These are phyloP conservation scores for Phialocephala subalpina DNA, from an alignment of 2,329 filamentous ascomycete genomes.

Conservation along the genomic window DNA sequence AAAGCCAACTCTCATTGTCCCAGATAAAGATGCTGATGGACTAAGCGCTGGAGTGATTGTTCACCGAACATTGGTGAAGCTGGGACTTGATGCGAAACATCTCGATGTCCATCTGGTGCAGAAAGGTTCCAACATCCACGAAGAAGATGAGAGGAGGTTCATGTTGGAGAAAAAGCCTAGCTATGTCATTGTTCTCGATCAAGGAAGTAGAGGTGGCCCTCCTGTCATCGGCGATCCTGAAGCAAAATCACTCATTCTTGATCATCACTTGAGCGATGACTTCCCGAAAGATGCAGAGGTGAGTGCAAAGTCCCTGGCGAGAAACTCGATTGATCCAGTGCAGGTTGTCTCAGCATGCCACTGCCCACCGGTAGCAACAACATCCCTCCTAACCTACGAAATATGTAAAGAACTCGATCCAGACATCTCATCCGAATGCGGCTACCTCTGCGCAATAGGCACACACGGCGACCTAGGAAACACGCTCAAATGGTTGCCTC, in stretches of 20 bases:
- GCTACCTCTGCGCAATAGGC: constrained; percentile 70
- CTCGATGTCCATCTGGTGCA: constrained; percentile 66
- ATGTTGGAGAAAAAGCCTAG: constrained; percentile 59
- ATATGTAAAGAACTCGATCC: constrained; percentile 66
- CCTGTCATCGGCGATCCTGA: constrained; percentile 59
- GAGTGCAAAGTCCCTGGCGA: not conserved
- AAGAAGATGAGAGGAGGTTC: constrained; percentile 56
- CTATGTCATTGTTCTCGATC: constrained; percentile 71
- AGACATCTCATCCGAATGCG: constrained; percentile 56
- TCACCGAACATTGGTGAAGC: constrained; percentile 62
- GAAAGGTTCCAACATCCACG: constrained; percentile 67
- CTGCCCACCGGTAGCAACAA: constrained; percentile 71
- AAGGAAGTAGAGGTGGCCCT: constrained; percentile 64
- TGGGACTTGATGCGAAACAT: constrained; percentile 60
- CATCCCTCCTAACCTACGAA: constrained; percentile 68
- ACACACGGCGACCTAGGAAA: constrained; percentile 74
- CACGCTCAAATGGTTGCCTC: constrained; percentile 68
- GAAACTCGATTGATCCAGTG: constrained; percentile 37
- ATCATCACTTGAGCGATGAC: constrained; percentile 66
- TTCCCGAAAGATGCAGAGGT: constrained; percentile 57
- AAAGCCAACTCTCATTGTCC: constrained; percentile 65
- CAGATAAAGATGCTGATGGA: constrained; percentile 75
- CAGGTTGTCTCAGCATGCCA: constrained; percentile 68
- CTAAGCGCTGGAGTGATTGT: constrained; percentile 70
- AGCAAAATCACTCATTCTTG: constrained; percentile 63